phyloP scores from a whole-genome alignment of 2,329 filamentous ascomycete genomes.

The Helminthosporium solani region DNA sequence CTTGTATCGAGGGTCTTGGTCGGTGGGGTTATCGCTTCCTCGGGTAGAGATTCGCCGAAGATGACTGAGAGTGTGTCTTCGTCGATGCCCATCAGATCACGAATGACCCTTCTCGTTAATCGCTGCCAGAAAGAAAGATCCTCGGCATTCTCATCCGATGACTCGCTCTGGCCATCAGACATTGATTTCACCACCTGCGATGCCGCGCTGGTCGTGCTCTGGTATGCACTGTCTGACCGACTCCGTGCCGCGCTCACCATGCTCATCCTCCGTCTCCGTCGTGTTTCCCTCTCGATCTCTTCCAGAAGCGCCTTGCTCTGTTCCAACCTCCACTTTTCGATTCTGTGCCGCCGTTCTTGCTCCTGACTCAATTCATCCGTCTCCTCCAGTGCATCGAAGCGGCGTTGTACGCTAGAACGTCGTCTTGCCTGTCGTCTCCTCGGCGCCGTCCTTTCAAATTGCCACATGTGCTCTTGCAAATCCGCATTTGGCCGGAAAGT shows the following conservation, averaged over 20 bases:
- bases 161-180: slow-evolving; percentile 33
- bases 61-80: slow-evolving; percentile 81
- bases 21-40: slow-evolving; percentile 33
- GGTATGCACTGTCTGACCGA: slow-evolving; percentile 23
- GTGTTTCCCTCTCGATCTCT: slow-evolving; percentile 85
- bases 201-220: slow-evolving; percentile 11
- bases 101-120: slow-evolving; percentile 82
- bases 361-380: slow-evolving; percentile 57
- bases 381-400: slow-evolving; percentile 57
- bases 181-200: slow-evolving; percentile 20
- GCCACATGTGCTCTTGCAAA: slow-evolving; percentile 82
- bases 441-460: slow-evolving; percentile 83
- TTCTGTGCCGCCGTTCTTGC: slow-evolving; percentile 74
- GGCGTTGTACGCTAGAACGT: slow-evolving; percentile 58
- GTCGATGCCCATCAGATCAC: slow-evolving; percentile 87
- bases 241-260: slow-evolving; percentile 51
- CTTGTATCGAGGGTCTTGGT: slow-evolving; percentile 22
- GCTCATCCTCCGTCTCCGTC: slow-evolving; percentile 63
- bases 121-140: slow-evolving; percentile 74
- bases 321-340: slow-evolving; percentile 89
- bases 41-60: slow-evolving; percentile 74
- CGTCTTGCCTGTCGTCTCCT: slow-evolving; percentile 53
- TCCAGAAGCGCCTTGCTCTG: slow-evolving; percentile 83
- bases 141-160: slow-evolving; percentile 48
- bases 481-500: slow-evolving; percentile 69